Percentiles rank a stretch among this genome's conserved stretches.
Conservation (phyloP, 139 green algal species). For the Closterium sp. region DNA sequence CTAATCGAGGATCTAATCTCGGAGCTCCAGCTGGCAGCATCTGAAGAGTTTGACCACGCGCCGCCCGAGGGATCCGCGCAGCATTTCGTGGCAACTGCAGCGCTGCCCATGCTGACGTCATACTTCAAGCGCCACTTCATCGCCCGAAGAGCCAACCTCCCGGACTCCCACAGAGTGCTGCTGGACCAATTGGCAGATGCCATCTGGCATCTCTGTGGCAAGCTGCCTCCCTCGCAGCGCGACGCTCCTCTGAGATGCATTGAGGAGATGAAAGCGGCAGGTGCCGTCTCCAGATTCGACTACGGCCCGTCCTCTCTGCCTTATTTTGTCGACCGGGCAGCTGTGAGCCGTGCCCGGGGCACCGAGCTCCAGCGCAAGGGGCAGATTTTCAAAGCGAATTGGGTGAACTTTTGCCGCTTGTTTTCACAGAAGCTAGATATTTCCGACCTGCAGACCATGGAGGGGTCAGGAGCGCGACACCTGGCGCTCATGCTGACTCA, state of each 20-base stretch:
- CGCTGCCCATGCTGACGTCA: constrained; percentile 11
- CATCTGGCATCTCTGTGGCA: not conserved
- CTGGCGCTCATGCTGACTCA: constrained; percentile 4
- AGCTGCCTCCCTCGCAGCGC: not conserved
- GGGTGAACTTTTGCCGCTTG: not conserved
- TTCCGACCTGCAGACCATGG: not conserved
- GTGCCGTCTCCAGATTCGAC: not conserved
- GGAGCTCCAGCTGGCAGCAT: not conserved
- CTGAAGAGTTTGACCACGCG: not conserved
- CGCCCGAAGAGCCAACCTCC: not conserved
- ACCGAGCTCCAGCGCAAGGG: not conserved
- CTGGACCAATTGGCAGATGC: not conserved
- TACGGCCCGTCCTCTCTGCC: not conserved
- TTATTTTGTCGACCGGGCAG: not conserved
- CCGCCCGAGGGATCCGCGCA: not conserved
- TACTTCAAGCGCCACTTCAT: constrained; percentile 16
- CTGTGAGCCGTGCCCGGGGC: not conserved
- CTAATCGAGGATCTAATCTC: not conserved
- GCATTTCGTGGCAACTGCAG: not conserved
- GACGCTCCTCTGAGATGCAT: not conserved
- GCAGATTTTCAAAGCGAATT: not conserved
- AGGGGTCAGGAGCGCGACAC: not conserved
- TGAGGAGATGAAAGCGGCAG: constrained; percentile 1
- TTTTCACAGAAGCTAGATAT: not conserved
- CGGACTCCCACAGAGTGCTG: not conserved